Percentiles rank a stretch among this genome's conserved stretches.
These are phyloP conservation scores for Chaetomium strumarium DNA, from an alignment of 2,329 filamentous ascomycete species.

Conservation along the genomic window DNA sequence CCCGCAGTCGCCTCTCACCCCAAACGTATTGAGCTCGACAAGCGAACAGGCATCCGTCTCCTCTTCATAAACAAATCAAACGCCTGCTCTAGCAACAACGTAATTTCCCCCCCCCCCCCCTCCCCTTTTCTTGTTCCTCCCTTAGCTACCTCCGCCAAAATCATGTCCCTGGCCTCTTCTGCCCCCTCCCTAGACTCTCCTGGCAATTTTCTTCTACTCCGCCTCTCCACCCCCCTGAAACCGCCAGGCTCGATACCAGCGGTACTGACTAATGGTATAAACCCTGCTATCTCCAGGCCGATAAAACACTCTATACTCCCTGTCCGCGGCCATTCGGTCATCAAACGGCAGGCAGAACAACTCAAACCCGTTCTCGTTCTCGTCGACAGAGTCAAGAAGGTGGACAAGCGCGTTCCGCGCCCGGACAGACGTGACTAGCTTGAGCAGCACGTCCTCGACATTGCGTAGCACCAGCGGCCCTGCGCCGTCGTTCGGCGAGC, in stretches of 20 bases:
- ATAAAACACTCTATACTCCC: conserved; percentile 42
- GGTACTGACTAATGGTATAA: conserved; percentile 37
- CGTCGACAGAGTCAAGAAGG: conserved; percentile 15
- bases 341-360: conserved; percentile 39
- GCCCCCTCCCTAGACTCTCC: conserved; percentile 22
- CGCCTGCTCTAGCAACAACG: conserved; percentile 32
- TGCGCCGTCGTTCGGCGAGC: conserved; percentile 39
- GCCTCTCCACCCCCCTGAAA: conserved; percentile 17
- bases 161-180: conserved; percentile 23
- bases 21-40: conserved; percentile 43
- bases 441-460: conserved; percentile 31
- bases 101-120: conserved; percentile 25
- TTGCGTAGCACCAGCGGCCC: conserved; percentile 28
- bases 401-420: conserved; percentile 32
- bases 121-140: too few relatives aligned
- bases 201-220: conserved; percentile 15
- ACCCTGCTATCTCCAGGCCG: conserved; percentile 29
- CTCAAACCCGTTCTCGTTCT: conserved; percentile 20
- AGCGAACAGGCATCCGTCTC: conserved; percentile 26
- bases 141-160: conserved; percentile 27
- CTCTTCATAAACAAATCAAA: conserved; percentile 38
- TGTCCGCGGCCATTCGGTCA: conserved; percentile 31
- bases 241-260: conserved; percentile 34
- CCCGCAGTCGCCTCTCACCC: conserved; percentile 38
- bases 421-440: conserved; percentile 35